These are phyloP conservation scores for Ajuga chamaepitys DNA, from an alignment of 257 asterid genomes.

Conservation along the genomic window DNA sequence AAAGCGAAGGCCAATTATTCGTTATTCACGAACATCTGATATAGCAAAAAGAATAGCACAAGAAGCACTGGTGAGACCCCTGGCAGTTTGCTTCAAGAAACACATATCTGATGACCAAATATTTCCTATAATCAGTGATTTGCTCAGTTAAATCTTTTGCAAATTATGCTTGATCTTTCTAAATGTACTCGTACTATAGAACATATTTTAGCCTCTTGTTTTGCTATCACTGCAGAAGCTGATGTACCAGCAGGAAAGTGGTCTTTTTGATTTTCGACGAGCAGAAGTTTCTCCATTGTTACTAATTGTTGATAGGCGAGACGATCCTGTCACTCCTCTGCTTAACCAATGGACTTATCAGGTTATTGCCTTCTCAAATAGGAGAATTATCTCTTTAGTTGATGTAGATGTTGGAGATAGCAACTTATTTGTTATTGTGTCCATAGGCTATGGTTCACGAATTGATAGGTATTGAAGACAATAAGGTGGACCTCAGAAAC, in stretches of 20 bases:
- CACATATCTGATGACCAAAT: neutral
- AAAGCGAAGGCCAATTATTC: constrained; percentile 83
- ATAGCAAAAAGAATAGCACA: constrained; percentile 85
- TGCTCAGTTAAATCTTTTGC: constrained; percentile 12
- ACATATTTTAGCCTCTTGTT: constrained; percentile 19
- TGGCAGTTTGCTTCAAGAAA: constrained; percentile 7
- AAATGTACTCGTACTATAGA: neutral
- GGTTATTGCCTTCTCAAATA: constrained; percentile 34
- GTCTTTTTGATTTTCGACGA: constrained; percentile 91
- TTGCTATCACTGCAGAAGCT: constrained; percentile 55
- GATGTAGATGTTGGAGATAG: neutral
- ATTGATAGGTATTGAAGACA: constrained; percentile 88
- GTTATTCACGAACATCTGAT: constrained; percentile 87
- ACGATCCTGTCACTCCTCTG: constrained; percentile 91
- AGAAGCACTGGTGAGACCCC: constrained; percentile 70
- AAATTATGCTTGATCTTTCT: neutral
- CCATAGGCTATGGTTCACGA: constrained; percentile 95
- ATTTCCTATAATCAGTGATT: neutral
- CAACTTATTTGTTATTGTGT: constrained; percentile 19
- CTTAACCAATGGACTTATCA: constrained; percentile 99
- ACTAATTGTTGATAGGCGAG: constrained; percentile 86
- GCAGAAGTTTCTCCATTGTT: constrained; percentile 87
- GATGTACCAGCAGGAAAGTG: constrained; percentile 97
- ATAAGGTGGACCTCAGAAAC: constrained; percentile 76
- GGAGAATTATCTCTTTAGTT: neutral